phyloP scores from a whole-genome alignment of 2,329 filamentous ascomycete genomes.

The Diaporthe capsici region DNA sequence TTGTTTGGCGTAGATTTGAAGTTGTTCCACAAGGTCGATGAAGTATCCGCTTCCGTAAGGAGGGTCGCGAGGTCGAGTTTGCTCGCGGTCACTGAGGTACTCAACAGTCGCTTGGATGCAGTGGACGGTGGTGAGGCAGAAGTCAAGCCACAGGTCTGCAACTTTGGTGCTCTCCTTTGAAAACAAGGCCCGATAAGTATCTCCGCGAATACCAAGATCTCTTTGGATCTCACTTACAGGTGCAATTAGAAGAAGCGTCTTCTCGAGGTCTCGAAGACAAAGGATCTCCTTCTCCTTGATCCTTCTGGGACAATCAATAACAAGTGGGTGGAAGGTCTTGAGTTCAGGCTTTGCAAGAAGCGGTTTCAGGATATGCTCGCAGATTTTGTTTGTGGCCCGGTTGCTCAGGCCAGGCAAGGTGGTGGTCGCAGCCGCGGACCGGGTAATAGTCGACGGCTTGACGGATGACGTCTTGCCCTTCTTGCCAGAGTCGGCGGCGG shows the following conservation, averaged over 20 bases:
- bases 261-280: slow-evolving; percentile 93
- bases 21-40: slow-evolving; percentile 95
- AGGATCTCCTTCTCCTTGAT: slow-evolving; percentile 89
- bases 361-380: slow-evolving; percentile 83
- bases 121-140: slow-evolving; percentile 90
- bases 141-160: slow-evolving; percentile 81
- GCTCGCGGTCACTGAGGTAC: slow-evolving; percentile 87
- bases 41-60: slow-evolving; percentile 98
- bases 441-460: slow-evolving; percentile 71
- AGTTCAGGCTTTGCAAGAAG: slow-evolving; percentile 80
- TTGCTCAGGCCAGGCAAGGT: slow-evolving; percentile 74
- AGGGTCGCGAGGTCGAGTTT: slow-evolving; percentile 85
- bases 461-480: slow-evolving; percentile 51
- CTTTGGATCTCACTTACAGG: slow-evolving; percentile 82
- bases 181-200: slow-evolving; percentile 78
- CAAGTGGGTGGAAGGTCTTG: slow-evolving; percentile 84
- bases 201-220: slow-evolving; percentile 70
- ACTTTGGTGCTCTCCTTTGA: slow-evolving; percentile 84
- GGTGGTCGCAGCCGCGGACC: slow-evolving; percentile 66
- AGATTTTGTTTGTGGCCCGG: slow-evolving; percentile 82
- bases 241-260: slow-evolving; percentile 90
- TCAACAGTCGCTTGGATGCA: slow-evolving; percentile 92
- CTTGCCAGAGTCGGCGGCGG: slow-evolving; percentile 59
- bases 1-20: slow-evolving; percentile 88
- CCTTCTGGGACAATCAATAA: slow-evolving; percentile 82